These are phyloP conservation scores for Straminergon stramineum DNA, from an alignment of 225 moss, liverwort and hornwort genomes.

Conservation along the genomic window DNA sequence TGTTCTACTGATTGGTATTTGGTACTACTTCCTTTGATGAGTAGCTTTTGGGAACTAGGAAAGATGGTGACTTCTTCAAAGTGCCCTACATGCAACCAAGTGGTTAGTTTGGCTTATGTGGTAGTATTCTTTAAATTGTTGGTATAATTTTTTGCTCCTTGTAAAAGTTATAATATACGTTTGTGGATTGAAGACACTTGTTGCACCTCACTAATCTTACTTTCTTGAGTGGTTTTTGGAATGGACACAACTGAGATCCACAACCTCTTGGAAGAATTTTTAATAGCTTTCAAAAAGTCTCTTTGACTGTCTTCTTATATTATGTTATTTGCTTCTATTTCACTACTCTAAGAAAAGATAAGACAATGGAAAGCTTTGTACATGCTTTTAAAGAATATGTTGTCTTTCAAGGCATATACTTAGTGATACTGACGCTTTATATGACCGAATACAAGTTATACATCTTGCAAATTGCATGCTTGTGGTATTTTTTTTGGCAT, in stretches of 20 bases:
- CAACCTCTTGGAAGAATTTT: too few relatives aligned
- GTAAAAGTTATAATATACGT: fast-evolving
- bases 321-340: too few relatives aligned
- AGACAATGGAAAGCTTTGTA: not conserved
- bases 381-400: too few relatives aligned
- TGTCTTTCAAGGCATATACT: too few relatives aligned
- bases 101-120: too few relatives aligned
- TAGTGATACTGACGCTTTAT: too few relatives aligned
- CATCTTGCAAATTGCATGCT: not conserved
- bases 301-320: too few relatives aligned
- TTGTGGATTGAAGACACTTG: fast-evolving
- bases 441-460: not conserved
- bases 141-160: not conserved
- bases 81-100: fast-evolving
- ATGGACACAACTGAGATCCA: fast-evolving
- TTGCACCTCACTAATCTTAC: not conserved
- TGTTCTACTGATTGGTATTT: too few relatives aligned
- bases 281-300: not conserved
- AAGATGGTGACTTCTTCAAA: not conserved
- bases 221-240: not conserved
- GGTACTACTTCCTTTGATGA: too few relatives aligned
- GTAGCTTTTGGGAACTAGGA: not conserved
- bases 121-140: not conserved
- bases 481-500: not conserved
- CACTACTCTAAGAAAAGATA: not conserved